Conservation (phyloP, 1,284 basidiomycete genomes). For the Singerocomus inundabilis region DNA sequence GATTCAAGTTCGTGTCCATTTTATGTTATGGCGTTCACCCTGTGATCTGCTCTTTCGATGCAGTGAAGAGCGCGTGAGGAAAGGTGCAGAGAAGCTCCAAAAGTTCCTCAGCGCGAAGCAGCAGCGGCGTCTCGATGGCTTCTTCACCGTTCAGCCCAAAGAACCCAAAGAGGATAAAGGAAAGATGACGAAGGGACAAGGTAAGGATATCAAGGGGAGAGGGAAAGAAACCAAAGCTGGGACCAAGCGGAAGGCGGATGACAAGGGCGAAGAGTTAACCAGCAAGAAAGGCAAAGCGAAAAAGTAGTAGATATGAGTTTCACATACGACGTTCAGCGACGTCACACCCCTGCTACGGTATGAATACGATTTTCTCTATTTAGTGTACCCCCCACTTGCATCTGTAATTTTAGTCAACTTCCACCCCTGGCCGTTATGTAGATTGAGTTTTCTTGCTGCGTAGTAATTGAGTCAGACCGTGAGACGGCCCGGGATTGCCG, state of each 20-base stretch:
- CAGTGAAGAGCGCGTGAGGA: constrained; percentile 95
- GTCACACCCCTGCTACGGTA: neutral
- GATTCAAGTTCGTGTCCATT: constrained; percentile 75
- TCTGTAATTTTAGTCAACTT: constrained; percentile 18
- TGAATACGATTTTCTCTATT: neutral
- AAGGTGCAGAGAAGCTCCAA: constrained; percentile 89
- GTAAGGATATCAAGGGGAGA: constrained; percentile 28
- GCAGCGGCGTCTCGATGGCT: constrained; percentile 94
- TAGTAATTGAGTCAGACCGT: no score
- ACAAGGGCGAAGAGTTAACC: constrained; percentile 29
- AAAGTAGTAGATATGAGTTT: constrained; percentile 16
- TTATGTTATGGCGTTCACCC: neutral
- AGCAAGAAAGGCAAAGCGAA: constrained; percentile 36
- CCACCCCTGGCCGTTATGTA: no score
- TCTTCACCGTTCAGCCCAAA: constrained; percentile 78
- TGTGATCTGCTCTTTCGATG: constrained; percentile 2
- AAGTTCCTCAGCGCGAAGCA: constrained; percentile 91
- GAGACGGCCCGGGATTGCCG: neutral
- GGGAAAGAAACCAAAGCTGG: constrained; percentile 38
- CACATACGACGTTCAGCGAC: neutral
- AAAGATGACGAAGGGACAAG: constrained; percentile 41
- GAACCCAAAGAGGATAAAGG: constrained; percentile 42
- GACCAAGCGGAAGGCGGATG: constrained; percentile 62
- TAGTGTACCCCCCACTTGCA: constrained; percentile 13
- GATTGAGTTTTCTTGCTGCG: no score